phyloP scores from a whole-genome alignment of 306 rosid species.

The Citrullus amarus region DNA sequence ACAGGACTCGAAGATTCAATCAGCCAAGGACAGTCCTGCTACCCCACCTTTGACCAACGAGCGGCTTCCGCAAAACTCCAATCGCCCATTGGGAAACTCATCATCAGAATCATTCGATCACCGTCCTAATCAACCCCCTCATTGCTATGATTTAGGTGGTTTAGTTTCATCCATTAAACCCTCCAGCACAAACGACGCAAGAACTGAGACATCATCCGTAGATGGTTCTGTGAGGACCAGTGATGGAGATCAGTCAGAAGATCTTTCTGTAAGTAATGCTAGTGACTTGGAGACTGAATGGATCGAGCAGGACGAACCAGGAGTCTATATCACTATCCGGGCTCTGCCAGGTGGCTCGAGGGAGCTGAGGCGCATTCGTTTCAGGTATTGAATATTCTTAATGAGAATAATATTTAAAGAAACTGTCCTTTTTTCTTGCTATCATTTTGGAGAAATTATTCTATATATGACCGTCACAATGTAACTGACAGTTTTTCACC shows the following conservation, averaged over 20 bases:
- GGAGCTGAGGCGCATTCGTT: conserved; percentile 86
- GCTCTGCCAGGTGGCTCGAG: conserved; percentile 68
- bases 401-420: background rate
- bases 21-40: conserved; percentile 68
- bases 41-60: conserved; percentile 82
- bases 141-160: conserved; percentile 39
- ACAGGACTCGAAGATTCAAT: conserved; percentile 62
- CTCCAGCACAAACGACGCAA: conserved; percentile 43
- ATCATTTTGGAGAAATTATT: too few relatives aligned
- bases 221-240: conserved; percentile 84
- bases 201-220: conserved; percentile 60
- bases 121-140: conserved; percentile 40
- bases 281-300: conserved; percentile 97
- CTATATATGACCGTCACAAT: too few relatives aligned
- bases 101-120: conserved; percentile 79
- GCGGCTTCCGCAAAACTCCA: conserved; percentile 37
- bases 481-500: too few relatives aligned
- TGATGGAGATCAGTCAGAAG: conserved; percentile 77
- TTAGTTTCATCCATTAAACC: conserved; percentile 60
- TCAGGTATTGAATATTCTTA: conserved; percentile 45
- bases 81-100: conserved; percentile 50
- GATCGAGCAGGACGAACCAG: conserved; percentile 96
- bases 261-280: conserved; percentile 82
- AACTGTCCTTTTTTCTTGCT: background rate
- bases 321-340: conserved; percentile 91